phyloP scores from a whole-genome alignment of 225 moss, liverwort and hornwort species.

The Physcomitrellopsis africana region DNA sequence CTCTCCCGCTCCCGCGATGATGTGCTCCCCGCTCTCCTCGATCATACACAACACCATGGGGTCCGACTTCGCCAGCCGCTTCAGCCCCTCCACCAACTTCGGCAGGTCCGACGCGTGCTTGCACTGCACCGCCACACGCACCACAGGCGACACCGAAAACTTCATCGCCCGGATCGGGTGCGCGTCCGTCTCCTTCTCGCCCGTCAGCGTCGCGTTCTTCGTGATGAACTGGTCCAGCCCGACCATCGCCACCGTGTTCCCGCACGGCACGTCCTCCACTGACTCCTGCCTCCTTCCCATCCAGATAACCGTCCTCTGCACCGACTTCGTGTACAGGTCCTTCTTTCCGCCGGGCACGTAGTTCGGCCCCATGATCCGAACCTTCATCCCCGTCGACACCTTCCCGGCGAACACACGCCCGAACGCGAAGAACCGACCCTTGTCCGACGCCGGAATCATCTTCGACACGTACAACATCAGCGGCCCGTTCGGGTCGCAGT shows the following conservation, averaged over 20 bases:
- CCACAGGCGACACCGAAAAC: conserved; percentile 65
- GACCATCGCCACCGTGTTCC: conserved; percentile 66
- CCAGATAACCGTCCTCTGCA: conserved; percentile 67
- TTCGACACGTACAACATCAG: conserved; percentile 71
- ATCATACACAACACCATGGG: conserved; percentile 61
- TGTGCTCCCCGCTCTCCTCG: conserved; percentile 61
- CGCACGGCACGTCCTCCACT: conserved; percentile 63
- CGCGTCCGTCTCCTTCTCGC: conserved; percentile 66
- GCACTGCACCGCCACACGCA: conserved; percentile 67
- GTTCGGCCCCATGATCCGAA: conserved; percentile 69
- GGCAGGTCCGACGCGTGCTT: conserved; percentile 65
- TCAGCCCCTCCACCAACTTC: conserved; percentile 65
- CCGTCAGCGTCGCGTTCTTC: conserved; percentile 62
- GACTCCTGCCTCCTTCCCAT: conserved; percentile 63
- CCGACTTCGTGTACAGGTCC: conserved; percentile 63
- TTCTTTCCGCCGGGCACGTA: conserved; percentile 58
- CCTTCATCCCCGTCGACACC: conserved; percentile 64
- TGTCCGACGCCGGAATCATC: conserved; percentile 71
- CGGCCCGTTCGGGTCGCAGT: conserved; percentile 61
- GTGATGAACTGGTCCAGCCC: conserved; percentile 68
- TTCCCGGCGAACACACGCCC: conserved; percentile 64
- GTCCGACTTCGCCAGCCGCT: conserved; percentile 60
- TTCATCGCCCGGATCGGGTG: conserved; percentile 67
- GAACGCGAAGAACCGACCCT: conserved; percentile 70
- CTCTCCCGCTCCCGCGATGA: conserved; percentile 52